Conservation (phyloP, 371 early-diverging fungal species). For the Apophysomyces variabilis region DNA sequence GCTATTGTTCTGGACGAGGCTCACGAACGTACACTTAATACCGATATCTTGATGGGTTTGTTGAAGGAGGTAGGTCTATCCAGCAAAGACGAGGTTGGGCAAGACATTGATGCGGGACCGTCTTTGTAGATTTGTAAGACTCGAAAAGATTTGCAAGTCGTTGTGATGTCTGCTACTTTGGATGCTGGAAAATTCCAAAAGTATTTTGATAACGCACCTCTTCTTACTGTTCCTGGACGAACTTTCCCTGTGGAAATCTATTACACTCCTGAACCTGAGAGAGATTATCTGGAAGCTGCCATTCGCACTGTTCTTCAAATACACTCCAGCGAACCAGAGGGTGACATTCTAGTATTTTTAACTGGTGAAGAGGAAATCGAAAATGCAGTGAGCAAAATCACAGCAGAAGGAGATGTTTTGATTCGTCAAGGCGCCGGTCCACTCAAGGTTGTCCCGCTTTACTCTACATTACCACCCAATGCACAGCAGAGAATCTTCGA, state of each 20-base stretch:
- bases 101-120: background rate
- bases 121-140: constrained; percentile 43
- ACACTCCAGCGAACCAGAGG: constrained; percentile 81
- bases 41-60: constrained; percentile 97
- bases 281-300: constrained; percentile 88
- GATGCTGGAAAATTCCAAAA: constrained; percentile 89
- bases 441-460: constrained; percentile 86
- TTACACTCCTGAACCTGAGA: constrained; percentile 87
- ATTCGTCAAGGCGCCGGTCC: constrained; percentile 69
- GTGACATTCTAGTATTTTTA: constrained; percentile 90
- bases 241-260: constrained; percentile 92
- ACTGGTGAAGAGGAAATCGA: constrained; percentile 97
- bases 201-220: constrained; percentile 80
- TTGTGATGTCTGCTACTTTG: constrained; percentile 94
- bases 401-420: constrained; percentile 67
- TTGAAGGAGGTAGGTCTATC: constrained; percentile 71
- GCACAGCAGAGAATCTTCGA: constrained; percentile 94
- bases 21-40: constrained; percentile 96
- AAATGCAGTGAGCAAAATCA: constrained; percentile 77
- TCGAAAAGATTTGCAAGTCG: constrained; percentile 77
- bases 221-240: constrained; percentile 81
- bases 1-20: constrained; percentile 98
- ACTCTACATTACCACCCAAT: constrained; percentile 91
- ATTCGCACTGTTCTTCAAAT: constrained; percentile 87
- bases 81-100: background rate